Conservation (phyloP, 257 asterid genomes). For the Leptodermis oblonga region DNA sequence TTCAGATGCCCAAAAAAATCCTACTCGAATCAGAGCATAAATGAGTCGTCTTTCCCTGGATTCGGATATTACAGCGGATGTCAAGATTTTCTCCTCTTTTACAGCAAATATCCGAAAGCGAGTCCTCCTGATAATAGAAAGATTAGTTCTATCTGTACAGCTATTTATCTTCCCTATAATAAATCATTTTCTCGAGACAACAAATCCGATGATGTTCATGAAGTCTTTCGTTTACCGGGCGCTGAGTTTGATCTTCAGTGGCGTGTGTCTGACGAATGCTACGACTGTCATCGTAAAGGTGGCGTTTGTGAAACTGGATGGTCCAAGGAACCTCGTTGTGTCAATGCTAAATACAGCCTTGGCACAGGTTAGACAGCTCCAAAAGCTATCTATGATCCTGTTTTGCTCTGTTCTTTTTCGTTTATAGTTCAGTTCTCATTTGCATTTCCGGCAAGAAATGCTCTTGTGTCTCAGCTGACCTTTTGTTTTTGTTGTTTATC, state of each 20-base stretch:
- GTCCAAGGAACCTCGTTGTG: background rate
- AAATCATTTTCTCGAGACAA: too few species aligned
- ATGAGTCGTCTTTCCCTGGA: background rate
- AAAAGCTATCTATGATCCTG: too few species aligned
- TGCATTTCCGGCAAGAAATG: too few species aligned
- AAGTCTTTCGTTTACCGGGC: background rate
- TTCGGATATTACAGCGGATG: background rate
- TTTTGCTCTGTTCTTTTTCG: too few species aligned
- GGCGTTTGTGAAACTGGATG: constrained; percentile 6
- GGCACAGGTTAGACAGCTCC: constrained; percentile 14
- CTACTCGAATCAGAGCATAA: too few species aligned
- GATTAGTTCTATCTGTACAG: background rate
- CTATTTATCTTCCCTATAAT: constrained; percentile 16
- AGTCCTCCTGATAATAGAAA: background rate
- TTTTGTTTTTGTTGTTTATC: too few species aligned
- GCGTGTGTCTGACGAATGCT: constrained; percentile 8
- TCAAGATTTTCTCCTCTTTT: background rate
- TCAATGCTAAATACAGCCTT: too few species aligned
- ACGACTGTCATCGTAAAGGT: constrained; percentile 12
- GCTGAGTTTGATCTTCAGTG: constrained; percentile 18
- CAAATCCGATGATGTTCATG: too few species aligned
- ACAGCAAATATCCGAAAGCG: background rate
- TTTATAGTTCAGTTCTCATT: too few species aligned
- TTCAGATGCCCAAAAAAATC: background rate
- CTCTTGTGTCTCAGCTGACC: too few species aligned